Conservation (phyloP, 192 early-diverging fungal genomes). For the Coemansia sp. region DNA sequence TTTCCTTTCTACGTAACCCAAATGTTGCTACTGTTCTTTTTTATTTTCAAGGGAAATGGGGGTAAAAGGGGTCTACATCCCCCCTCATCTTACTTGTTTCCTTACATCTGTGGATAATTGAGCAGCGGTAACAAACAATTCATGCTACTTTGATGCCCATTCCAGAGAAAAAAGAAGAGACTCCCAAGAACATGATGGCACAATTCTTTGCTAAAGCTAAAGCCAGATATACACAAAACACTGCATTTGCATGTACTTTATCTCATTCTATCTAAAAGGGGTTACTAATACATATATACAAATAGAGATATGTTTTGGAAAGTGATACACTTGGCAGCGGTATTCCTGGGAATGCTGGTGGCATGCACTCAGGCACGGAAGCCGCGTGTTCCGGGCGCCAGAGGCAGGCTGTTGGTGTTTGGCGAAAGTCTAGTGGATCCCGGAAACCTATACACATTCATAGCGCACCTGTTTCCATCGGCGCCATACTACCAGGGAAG, state of each 20-base stretch:
- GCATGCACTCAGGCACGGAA: slow-evolving; percentile 18
- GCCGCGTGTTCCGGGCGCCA: slow-evolving; percentile 48
- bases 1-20: too few relatives aligned
- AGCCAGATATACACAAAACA: neutral
- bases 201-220: neutral
- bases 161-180: too few relatives aligned
- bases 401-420: slow-evolving; percentile 50
- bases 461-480: slow-evolving; percentile 46
- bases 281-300: neutral
- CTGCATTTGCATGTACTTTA: neutral
- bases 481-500: slow-evolving; percentile 54
- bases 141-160: neutral
- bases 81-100: neutral
- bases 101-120: neutral
- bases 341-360: neutral
- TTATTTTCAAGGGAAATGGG: too few relatives aligned
- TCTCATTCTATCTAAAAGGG: neutral
- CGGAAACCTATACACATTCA: slow-evolving; percentile 51
- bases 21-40: too few relatives aligned
- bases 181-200: too few relatives aligned
- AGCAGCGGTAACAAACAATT: slow-evolving; percentile 3
- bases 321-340: neutral
- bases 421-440: slow-evolving; percentile 53
- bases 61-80: neutral
- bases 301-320: neutral